phyloP scores from a whole-genome alignment of 1,139 yeast species.

The Kodamaea derodonti region DNA sequence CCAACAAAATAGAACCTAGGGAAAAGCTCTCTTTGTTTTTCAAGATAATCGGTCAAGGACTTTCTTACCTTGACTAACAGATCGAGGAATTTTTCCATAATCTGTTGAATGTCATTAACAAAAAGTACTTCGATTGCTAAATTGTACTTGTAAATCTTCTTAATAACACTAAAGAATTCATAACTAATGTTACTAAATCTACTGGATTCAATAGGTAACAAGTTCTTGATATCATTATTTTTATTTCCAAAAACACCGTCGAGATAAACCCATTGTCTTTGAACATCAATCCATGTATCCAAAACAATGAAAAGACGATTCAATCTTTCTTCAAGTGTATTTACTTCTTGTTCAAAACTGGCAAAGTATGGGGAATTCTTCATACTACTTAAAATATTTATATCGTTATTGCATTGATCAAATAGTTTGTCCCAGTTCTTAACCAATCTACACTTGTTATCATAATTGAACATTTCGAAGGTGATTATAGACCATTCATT shows the following conservation, averaged over 20 bases:
- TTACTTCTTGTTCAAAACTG: constrained; percentile 59
- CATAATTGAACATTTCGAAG: constrained; percentile 56
- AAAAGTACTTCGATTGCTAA: constrained; percentile 56
- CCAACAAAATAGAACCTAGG: constrained; percentile 89
- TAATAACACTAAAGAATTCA: constrained; percentile 54
- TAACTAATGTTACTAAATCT: constrained; percentile 63
- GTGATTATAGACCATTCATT: constrained; percentile 45
- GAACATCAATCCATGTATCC: constrained; percentile 79
- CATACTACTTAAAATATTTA: constrained; percentile 67
- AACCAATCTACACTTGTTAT: constrained; percentile 52
- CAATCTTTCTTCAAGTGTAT: constrained; percentile 54
- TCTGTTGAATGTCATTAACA: constrained; percentile 46
- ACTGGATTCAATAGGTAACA: constrained; percentile 68
- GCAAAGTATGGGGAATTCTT: constrained; percentile 61
- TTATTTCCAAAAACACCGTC: constrained; percentile 71
- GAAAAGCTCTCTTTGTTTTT: constrained; percentile 70
- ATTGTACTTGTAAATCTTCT: constrained; percentile 47
- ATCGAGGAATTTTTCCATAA: constrained; percentile 52
- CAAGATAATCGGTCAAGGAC: constrained; percentile 75
- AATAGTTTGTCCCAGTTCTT: constrained; percentile 67
- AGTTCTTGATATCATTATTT: constrained; percentile 48
- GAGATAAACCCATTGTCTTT: constrained; percentile 84
- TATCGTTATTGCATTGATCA: constrained; percentile 56
- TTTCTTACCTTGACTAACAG: constrained; percentile 56
- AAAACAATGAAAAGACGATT: constrained; percentile 49